phyloP scores from a whole-genome alignment of 495 filamentous ascomycete species.

The Pseudomonodictys pantanalensis region DNA sequence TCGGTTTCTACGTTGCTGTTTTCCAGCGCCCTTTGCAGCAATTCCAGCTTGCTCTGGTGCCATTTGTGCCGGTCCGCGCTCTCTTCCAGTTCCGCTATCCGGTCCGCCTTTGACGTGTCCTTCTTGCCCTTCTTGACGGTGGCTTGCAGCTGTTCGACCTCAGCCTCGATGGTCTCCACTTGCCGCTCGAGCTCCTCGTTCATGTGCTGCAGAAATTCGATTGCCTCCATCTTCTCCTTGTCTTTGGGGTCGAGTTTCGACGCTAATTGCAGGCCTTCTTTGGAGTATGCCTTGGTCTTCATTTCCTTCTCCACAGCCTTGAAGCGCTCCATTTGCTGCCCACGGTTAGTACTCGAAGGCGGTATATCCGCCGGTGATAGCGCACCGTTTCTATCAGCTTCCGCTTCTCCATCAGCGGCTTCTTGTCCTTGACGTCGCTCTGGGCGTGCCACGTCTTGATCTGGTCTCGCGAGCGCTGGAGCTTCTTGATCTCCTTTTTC shows the following conservation, averaged over 20 bases:
- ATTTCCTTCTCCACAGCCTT: constrained; percentile 99
- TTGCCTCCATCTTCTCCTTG: constrained; percentile 81
- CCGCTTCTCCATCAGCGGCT: constrained; percentile 85
- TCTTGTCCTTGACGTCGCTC: constrained; percentile 99
- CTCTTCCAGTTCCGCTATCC: constrained; percentile 78
- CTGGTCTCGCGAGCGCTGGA: constrained; percentile 93
- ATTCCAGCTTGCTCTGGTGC: constrained; percentile 89
- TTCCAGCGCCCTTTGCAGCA: constrained; percentile 82
- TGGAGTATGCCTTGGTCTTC: constrained; percentile 99
- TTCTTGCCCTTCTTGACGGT: constrained; percentile 93
- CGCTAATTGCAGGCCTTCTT: constrained; percentile 87
- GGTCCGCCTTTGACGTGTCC: constrained; percentile 74
- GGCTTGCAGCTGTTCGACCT: constrained; percentile 79
- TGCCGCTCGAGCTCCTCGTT: constrained; percentile 93
- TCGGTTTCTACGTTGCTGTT: constrained; percentile 86
- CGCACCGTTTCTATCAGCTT: constrained; percentile 92
- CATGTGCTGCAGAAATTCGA: constrained; percentile 78
- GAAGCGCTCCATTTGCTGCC: constrained; percentile 96
- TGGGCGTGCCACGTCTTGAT: constrained; percentile 98
- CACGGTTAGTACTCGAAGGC: constrained; percentile 22
- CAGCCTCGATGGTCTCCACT: constrained; percentile 88
- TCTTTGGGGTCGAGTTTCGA: constrained; percentile 93
- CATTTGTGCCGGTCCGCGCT: constrained; percentile 92
- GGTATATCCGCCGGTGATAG: not conserved
- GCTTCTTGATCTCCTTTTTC: constrained; percentile 99